Evolutionary conservation across 1,284 basidiomycete species (phyloP).

Genomic region (Heterobasidion irregulare): DNA sequence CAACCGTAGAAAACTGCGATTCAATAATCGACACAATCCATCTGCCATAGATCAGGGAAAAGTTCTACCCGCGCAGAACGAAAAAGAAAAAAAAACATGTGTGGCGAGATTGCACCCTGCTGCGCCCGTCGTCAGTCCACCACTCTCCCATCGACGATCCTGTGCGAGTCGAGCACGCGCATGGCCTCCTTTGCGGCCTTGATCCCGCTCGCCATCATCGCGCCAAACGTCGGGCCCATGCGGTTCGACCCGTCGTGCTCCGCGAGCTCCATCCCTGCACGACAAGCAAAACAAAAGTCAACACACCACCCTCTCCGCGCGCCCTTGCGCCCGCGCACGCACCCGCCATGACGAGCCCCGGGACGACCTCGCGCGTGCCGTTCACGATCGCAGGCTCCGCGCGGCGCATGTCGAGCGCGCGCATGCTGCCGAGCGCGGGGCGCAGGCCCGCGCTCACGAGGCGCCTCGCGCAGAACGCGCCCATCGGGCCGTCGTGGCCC

Average conservation of each 20-base stretch:
- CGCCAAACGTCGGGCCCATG: constrained; percentile 79
- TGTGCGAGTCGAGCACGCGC: constrained; percentile 47
- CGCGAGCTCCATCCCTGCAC: constrained; percentile 72
- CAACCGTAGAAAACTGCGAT: too few species aligned
- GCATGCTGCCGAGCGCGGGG: constrained; percentile 79
- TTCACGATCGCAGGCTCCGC: constrained; percentile 74
- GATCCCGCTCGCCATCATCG: constrained; percentile 75
- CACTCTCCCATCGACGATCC: constrained; percentile 61
- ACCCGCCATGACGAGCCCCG: constrained; percentile 74
- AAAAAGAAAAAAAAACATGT: too few species aligned
- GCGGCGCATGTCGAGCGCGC: constrained; percentile 70
- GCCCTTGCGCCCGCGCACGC: constrained; percentile 13
- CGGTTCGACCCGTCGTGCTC: constrained; percentile 80
- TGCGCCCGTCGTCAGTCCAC: constrained; percentile 27
- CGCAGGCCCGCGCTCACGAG: constrained; percentile 71
- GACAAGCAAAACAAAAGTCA: background rate
- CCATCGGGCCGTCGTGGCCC: constrained; percentile 80
- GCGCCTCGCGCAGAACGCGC: constrained; percentile 80
- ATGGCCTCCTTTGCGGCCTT: constrained; percentile 74
- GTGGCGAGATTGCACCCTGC: too few species aligned
- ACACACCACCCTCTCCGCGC: too few species aligned
- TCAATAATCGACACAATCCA: too few species aligned
- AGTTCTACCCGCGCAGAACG: too few species aligned
- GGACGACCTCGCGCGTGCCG: constrained; percentile 72
- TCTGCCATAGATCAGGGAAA: too few species aligned